Percentiles rank a stretch among this genome's conserved stretches.
These are phyloP conservation scores for Microcera coccophila DNA, from an alignment of 2,329 filamentous ascomycete genomes.

Conservation along the genomic window DNA sequence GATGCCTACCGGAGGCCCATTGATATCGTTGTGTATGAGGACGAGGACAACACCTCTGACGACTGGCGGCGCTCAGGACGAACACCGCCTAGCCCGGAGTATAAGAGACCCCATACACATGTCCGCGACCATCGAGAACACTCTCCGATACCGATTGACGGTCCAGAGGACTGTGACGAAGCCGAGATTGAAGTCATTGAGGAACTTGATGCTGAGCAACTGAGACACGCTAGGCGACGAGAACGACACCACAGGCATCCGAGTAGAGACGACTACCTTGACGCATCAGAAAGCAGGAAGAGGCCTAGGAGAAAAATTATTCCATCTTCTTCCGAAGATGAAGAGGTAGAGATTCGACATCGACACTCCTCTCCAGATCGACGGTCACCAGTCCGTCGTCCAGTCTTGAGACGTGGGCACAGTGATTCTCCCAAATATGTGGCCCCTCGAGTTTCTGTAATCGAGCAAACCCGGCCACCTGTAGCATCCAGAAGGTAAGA, in stretches of 20 bases:
- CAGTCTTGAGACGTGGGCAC: conserved; percentile 26
- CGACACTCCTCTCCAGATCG: conserved; percentile 26
- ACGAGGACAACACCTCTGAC: conserved; percentile 6
- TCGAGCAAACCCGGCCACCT: conserved; percentile 34
- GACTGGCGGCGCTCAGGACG: background rate
- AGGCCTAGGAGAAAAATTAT: conserved; percentile 21
- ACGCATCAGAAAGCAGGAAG: conserved; percentile 23
- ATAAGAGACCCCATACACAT: background rate
- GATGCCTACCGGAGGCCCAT: conserved; percentile 30
- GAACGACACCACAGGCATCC: conserved; percentile 13
- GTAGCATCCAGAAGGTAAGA: conserved; percentile 32
- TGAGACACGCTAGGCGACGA: conserved; percentile 9
- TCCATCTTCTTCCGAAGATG: conserved; percentile 23
- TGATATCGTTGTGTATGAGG: conserved; percentile 22
- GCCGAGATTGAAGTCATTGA: conserved; percentile 27
- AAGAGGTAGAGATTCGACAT: conserved; percentile 23
- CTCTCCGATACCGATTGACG: conserved; percentile 3
- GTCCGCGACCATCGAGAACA: background rate
- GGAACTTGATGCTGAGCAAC: conserved; percentile 18
- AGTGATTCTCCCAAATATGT: conserved; percentile 30
- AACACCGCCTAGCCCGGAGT: background rate
- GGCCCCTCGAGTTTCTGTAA: conserved; percentile 25
- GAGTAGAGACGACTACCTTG: conserved; percentile 27
- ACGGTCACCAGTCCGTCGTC: conserved; percentile 27
- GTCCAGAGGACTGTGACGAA: conserved; percentile 6